Evolutionary conservation across 78 protist genomes (phyloP).

Genomic region (Dictyostelium firmibasis): DNA sequence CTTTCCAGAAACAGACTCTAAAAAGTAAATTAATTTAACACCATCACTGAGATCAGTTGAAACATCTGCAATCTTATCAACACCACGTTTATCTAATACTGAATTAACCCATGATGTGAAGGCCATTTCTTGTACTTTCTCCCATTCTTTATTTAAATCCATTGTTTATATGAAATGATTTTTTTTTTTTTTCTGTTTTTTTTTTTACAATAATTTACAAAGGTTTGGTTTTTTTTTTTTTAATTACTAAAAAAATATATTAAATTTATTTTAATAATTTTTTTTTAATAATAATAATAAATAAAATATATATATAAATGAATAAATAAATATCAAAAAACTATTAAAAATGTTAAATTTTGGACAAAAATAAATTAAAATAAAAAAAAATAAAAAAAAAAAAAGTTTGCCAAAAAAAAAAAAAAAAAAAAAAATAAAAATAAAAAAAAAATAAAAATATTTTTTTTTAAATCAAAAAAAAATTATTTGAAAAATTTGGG

Average conservation of each 20-base stretch:
- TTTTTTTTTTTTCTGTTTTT: background rate
- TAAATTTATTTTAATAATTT: background rate
- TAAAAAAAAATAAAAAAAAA: background rate
- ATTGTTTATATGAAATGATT: background rate
- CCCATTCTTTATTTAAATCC: constrained; percentile 73
- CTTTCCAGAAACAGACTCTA: constrained; percentile 75
- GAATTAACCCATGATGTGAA: constrained; percentile 84
- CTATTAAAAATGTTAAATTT: background rate
- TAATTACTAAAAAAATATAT: background rate
- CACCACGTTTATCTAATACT: constrained; percentile 75
- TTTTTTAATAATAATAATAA: background rate
- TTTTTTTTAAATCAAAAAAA: background rate
- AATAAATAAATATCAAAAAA: background rate
- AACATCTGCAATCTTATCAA: constrained; percentile 55
- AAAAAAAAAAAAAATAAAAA: background rate
- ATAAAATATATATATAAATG: background rate
- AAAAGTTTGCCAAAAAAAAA: background rate
- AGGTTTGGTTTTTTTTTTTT: background rate
- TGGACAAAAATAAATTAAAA: background rate
- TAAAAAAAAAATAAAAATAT: constrained; percentile 3
- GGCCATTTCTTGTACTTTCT: constrained; percentile 81
- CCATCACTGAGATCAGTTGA: constrained; percentile 81
- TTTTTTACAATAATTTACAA: background rate
- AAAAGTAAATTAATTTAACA: constrained; percentile 76
- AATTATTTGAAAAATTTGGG: background rate